A percentile compares a stretch with the other conserved stretches of the same genome.
Evolutionary conservation across 495 filamentous ascomycete genomes (phyloP).

Genomic region (Cetradonia linearis): DNA sequence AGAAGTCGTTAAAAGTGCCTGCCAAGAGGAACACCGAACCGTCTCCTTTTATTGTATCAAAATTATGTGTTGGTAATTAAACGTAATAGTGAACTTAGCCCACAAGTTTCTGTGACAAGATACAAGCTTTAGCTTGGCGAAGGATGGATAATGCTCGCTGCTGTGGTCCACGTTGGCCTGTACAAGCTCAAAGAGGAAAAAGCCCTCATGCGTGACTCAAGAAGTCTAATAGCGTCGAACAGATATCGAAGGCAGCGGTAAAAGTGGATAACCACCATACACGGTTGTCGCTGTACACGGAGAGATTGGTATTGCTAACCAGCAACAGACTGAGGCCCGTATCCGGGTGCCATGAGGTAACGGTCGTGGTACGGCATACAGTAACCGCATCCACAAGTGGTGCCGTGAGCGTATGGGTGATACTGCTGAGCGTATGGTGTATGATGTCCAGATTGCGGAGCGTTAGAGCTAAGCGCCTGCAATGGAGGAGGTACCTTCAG

Average conservation of each 20-base stretch:
- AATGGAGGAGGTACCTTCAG: conserved; percentile 33
- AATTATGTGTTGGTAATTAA: conserved; percentile 7
- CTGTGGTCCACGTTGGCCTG: not conserved
- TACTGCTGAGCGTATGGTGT: conserved; percentile 47
- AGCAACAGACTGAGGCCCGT: conserved; percentile 54
- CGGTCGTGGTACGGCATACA: conserved; percentile 54
- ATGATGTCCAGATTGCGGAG: conserved; percentile 43
- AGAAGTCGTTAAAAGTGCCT: conserved; percentile 8
- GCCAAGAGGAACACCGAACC: conserved; percentile 1
- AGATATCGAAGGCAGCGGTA: not conserved
- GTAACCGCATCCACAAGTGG: conserved; percentile 58
- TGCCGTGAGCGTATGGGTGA: conserved; percentile 49
- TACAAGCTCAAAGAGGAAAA: not conserved
- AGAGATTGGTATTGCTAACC: conserved; percentile 33
- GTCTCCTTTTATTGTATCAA: conserved; percentile 1
- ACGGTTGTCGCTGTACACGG: not conserved
- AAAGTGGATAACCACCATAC: not conserved
- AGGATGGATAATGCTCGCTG: not conserved
- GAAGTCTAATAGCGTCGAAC: not conserved
- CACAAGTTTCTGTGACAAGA: not conserved
- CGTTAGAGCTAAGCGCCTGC: conserved; percentile 31
- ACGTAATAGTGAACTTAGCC: not conserved
- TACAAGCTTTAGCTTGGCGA: not conserved
- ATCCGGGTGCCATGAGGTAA: conserved; percentile 54
- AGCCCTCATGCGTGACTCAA: not conserved